Percentiles rank a stretch among this genome's conserved stretches.
Evolutionary conservation across 306 rosid genomes (phyloP).

Genomic region (Boehmeria nivea): DNA sequence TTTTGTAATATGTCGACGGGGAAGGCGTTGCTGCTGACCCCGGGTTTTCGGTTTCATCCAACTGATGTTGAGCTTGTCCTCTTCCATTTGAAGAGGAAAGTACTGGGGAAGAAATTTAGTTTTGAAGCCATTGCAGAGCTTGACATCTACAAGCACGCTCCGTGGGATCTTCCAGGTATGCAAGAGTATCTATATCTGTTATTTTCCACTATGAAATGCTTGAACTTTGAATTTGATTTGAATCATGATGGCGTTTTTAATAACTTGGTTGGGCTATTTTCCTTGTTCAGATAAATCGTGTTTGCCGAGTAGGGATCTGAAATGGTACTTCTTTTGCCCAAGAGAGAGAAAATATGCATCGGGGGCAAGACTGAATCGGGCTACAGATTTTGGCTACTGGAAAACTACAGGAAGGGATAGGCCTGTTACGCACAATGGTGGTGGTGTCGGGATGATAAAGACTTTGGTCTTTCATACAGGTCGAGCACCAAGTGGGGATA

Average conservation of each 20-base stretch:
- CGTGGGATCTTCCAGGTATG: constrained; percentile 85
- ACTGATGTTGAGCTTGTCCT: constrained; percentile 51
- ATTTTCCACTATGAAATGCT: neutral
- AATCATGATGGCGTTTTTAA: too few relatives aligned
- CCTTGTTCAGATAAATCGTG: constrained; percentile 41
- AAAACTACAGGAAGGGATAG: constrained; percentile 70
- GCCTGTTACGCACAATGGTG: constrained; percentile 19
- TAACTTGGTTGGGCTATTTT: neutral
- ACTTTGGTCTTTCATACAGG: constrained; percentile 64
- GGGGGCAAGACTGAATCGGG: constrained; percentile 56
- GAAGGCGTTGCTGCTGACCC: constrained; percentile 22
- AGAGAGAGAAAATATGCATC: constrained; percentile 45
- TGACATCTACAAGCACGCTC: constrained; percentile 52
- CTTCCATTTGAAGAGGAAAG: constrained; percentile 57
- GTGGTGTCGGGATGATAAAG: constrained; percentile 56
- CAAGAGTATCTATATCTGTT: neutral
- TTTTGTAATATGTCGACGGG: constrained; percentile 20
- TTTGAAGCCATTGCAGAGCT: constrained; percentile 43
- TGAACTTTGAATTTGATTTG: neutral
- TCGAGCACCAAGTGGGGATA: constrained; percentile 43
- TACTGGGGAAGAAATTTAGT: constrained; percentile 29
- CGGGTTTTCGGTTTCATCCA: constrained; percentile 75
- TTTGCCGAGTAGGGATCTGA: constrained; percentile 45
- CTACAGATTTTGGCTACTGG: constrained; percentile 59
- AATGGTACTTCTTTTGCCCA: constrained; percentile 71